Evolutionary conservation across 148 eudicot species (phyloP), one percentile per base, ranked within the genome.

Genomic region (Chenopodium suecicum): DNA sequence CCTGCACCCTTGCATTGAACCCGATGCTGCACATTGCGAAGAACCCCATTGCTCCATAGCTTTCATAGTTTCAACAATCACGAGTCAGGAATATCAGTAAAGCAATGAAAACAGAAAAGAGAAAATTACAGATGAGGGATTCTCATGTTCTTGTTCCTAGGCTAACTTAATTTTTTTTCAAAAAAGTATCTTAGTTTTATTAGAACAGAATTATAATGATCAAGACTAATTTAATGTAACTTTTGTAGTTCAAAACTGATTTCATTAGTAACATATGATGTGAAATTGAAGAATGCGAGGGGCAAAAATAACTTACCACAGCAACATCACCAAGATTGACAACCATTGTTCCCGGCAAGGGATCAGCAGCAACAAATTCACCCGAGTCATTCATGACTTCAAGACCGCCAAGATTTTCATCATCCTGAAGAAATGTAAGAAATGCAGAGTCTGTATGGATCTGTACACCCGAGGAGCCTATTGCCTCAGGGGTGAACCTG

Each of bases 361-460:
- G 95, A 78, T 94, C 89, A 20, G 90, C 90, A 4, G 89, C 84
- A 54, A 86, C 75, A 70, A 86, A 94, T 46, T 27, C 58, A 9
- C 95, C 93, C 4, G 86, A 80, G 34, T 85, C 85, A 72, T 84
- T 81, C 93, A 92, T 88, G 0, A 94, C 92, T 86, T 94, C 93
- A 56, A 94, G 94, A 16, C 98, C 98, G 7, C 95, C 90, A 1
- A 92, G 85, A 41, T 79, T 79, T 76, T 94, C 95, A 77, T 94
- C 98, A 41, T 94, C 98, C 76, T 92, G 94, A 62, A 94, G 91
- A 11, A 94, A 56, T 2, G 95, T 92, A 1, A 94, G 90, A 32
- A 92, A 94, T 16, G 93, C 91, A 1, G 98, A 86, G 71, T 92
- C 98, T 3, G 98, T 94, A 81, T 94, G 98, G 16, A 90, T 85